Evolutionary conservation across 345 rosid genomes (phyloP).

Genomic region (Psidium guajava): DNA sequence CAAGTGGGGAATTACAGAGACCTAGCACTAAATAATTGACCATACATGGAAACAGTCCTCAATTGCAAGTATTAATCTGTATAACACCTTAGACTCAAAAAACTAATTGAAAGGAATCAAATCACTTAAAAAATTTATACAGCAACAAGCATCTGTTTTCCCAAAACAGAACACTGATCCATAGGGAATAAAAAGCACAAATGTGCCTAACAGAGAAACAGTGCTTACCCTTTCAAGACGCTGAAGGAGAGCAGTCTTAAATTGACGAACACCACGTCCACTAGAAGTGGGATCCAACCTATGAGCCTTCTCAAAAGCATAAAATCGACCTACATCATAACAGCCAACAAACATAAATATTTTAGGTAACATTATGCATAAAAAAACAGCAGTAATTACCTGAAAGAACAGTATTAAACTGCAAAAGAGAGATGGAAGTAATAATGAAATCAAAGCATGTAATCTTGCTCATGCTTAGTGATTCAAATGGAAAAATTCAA

Average conservation of each 20-base stretch:
- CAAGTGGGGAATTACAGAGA: background rate
- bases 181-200: background rate
- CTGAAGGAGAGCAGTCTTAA: slow-evolving; percentile 96
- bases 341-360: background rate
- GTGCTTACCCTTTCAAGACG: slow-evolving; percentile 85
- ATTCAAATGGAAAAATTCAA: background rate
- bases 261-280: slow-evolving; percentile 98
- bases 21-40: background rate
- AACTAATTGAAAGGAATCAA: background rate
- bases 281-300: slow-evolving; percentile 94
- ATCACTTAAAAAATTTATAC: background rate
- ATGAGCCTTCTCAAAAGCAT: slow-evolving; percentile 97
- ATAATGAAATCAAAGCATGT: background rate
- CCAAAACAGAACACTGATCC: background rate
- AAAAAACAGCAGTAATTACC: background rate
- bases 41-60: background rate
- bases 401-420: no score
- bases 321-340: slow-evolving; percentile 70
- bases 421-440: background rate
- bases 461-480: background rate
- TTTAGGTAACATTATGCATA: background rate
- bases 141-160: background rate
- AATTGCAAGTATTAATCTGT: background rate
- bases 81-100: background rate
- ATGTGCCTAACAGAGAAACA: background rate